Percentiles rank a stretch among this genome's conserved stretches.
These are phyloP conservation scores for Pythium inflatum DNA, from an alignment of 352 stramenopile genomes.

Conservation along the genomic window DNA sequence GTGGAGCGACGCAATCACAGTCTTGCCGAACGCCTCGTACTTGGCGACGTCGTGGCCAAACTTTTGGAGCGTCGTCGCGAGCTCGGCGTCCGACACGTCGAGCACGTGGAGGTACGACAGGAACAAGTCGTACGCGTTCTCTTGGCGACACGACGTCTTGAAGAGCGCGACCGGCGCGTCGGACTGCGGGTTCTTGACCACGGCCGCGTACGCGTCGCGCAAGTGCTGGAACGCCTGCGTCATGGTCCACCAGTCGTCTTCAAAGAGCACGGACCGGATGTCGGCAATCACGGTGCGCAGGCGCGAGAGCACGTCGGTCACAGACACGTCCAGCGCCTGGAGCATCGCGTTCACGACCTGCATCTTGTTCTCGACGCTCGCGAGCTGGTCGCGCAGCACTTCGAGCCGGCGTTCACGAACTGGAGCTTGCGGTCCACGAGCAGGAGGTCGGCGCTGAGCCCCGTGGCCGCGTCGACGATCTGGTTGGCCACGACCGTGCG, in stretches of 20 bases:
- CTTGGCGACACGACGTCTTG: constrained; percentile 1
- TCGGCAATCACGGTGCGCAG: not conserved
- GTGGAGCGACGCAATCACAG: constrained; percentile 4
- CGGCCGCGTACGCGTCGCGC: not conserved
- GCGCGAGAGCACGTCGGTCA: not conserved
- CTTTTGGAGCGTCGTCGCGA: not conserved
- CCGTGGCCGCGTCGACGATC: constrained; percentile 1
- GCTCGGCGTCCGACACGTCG: constrained; percentile 1
- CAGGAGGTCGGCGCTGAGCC: constrained; percentile 1
- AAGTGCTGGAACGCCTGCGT: not conserved
- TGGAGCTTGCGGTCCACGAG: constrained; percentile 11
- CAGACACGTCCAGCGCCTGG: not conserved
- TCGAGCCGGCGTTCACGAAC: constrained; percentile 5
- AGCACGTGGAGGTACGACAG: constrained; percentile 3
- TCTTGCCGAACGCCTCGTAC: constrained; percentile 10
- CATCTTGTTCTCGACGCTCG: constrained; percentile 11
- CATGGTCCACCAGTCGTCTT: not conserved
- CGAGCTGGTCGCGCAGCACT: constrained; percentile 4
- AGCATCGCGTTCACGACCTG: constrained; percentile 8
- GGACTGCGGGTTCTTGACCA: not conserved
- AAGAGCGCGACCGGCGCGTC: constrained; percentile 4
- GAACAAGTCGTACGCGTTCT: constrained; percentile 3
- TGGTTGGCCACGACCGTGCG: not conserved
- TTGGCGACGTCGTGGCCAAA: constrained; percentile 3
- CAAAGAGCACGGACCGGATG: constrained; percentile 5